Conservation (phyloP, 1,284 basidiomycete species). For the Somion occarium region DNA sequence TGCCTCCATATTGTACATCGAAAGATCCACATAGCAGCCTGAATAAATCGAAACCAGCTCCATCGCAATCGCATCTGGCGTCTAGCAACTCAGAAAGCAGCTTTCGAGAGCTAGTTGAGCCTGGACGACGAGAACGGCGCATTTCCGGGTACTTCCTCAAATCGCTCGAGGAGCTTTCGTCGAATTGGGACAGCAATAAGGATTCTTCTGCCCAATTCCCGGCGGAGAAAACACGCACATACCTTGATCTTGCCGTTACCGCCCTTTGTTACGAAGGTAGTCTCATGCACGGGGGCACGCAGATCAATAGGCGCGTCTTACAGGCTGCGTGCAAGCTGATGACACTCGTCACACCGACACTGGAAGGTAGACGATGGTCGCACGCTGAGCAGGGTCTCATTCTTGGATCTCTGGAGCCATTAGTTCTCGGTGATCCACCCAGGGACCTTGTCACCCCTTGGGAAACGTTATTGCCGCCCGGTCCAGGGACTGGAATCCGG, state of each 20-base stretch:
- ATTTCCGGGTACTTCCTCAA: constrained; percentile 62
- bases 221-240: constrained; percentile 58
- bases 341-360: constrained; percentile 33
- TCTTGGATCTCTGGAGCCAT: constrained; percentile 59
- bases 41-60: background rate
- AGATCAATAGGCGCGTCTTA: constrained; percentile 52
- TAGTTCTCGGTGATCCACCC: constrained; percentile 35
- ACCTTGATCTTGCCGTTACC: constrained; percentile 64
- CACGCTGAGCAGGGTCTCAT: constrained; percentile 57
- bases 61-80: background rate
- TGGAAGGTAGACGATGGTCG: constrained; percentile 50
- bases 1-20: constrained; percentile 41
- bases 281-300: constrained; percentile 59
- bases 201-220: constrained; percentile 36
- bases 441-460: constrained; percentile 33
- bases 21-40: background rate
- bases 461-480: constrained; percentile 60
- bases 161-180: constrained; percentile 45
- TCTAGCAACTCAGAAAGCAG: background rate
- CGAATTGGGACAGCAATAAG: constrained; percentile 43
- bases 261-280: constrained; percentile 66
- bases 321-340: constrained; percentile 59
- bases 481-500: constrained; percentile 62
- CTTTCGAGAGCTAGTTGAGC: constrained; percentile 27
- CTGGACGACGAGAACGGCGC: constrained; percentile 55